Evolutionary conservation across 2,329 filamentous ascomycete genomes (phyloP).

Genomic region (Phaeophleospora eucalypticola): DNA sequence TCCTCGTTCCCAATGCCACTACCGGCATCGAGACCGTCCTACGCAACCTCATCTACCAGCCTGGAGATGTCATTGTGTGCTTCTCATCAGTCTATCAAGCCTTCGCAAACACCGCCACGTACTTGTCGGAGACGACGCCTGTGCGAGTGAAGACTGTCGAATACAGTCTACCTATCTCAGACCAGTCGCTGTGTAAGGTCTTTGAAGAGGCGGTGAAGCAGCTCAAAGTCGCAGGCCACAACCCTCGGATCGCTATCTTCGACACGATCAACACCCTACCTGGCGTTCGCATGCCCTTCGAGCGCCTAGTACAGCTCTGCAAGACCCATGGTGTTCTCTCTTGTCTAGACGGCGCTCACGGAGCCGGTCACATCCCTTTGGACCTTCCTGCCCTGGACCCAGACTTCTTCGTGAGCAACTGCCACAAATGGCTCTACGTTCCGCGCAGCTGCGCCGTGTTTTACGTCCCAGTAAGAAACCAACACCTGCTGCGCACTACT

Average conservation of each 20-base stretch:
- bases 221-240: constrained; percentile 54
- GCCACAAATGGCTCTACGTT: constrained; percentile 82
- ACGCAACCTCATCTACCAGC: constrained; percentile 63
- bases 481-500: constrained; percentile 67
- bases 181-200: constrained; percentile 58
- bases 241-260: constrained; percentile 67
- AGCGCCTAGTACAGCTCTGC: constrained; percentile 61
- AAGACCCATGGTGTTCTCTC: constrained; percentile 64
- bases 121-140: constrained; percentile 61
- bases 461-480: constrained; percentile 72
- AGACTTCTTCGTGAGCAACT: constrained; percentile 84
- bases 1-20: constrained; percentile 78
- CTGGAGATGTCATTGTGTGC: constrained; percentile 71
- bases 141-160: constrained; percentile 51
- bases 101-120: constrained; percentile 69
- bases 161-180: constrained; percentile 64
- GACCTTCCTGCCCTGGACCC: constrained; percentile 64
- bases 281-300: constrained; percentile 74
- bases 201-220: constrained; percentile 58
- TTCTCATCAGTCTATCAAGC: constrained; percentile 76
- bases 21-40: constrained; percentile 72
- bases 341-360: constrained; percentile 79
- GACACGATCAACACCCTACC: constrained; percentile 77
- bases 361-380: constrained; percentile 71
- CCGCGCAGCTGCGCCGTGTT: constrained; percentile 77